These are phyloP conservation scores for Takashimella koratensis DNA, from an alignment of 1,284 basidiomycete genomes.

Conservation along the genomic window DNA sequence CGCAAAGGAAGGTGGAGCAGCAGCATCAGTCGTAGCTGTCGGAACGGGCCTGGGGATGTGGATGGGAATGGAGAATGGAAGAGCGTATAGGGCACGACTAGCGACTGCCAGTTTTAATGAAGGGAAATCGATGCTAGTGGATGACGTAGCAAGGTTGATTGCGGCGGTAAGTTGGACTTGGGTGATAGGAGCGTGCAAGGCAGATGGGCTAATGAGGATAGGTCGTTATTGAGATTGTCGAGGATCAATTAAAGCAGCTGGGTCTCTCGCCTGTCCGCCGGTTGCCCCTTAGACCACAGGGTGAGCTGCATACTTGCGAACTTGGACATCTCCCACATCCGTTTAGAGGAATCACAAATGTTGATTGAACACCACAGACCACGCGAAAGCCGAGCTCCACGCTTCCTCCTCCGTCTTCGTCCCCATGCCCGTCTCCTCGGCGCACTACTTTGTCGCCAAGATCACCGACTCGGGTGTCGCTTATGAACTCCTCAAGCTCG, in stretches of 20 bases:
- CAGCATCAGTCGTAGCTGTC: slow-evolving; percentile 4
- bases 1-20: slow-evolving; percentile 12
- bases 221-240: slow-evolving; percentile 40
- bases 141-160: slow-evolving; percentile 36
- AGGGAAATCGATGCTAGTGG: slow-evolving; percentile 27
- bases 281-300: slow-evolving; percentile 32
- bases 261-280: slow-evolving; percentile 35
- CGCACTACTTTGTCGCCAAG: slow-evolving; percentile 39
- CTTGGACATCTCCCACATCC: neutral
- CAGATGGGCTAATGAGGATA: too few species aligned
- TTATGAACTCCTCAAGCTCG: slow-evolving; percentile 40
- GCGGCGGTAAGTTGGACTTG: slow-evolving; percentile 27
- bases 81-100: slow-evolving; percentile 18
- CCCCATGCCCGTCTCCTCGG: slow-evolving; percentile 30
- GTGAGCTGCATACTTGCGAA: too few species aligned
- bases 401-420: slow-evolving; percentile 39
- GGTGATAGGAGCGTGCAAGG: too few species aligned
- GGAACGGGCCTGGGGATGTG: slow-evolving; percentile 1
- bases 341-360: neutral
- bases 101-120: slow-evolving; percentile 33
- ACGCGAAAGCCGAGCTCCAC: slow-evolving; percentile 38
- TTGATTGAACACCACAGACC: too few species aligned
- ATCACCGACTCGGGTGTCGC: slow-evolving; percentile 25
- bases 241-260: slow-evolving; percentile 37
- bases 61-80: slow-evolving; percentile 7